Evolutionary conservation across 371 early-diverging fungal genomes (phyloP).

Genomic region (Mucor indicus): DNA sequence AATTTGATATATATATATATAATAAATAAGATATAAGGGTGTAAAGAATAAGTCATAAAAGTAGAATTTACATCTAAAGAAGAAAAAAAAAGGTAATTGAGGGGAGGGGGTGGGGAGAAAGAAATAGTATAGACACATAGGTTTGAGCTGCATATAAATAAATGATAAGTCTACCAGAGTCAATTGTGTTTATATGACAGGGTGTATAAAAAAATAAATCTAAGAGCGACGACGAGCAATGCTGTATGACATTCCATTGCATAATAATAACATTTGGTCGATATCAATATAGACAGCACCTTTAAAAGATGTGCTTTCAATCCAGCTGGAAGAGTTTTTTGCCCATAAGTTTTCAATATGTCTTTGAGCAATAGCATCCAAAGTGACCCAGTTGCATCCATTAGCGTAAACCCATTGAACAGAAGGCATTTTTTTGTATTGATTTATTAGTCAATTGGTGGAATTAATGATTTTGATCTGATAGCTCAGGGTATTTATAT

Average conservation of each 20-base stretch:
- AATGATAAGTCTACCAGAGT: no score
- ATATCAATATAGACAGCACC: slow-evolving; percentile 17
- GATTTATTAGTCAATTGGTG: neutral
- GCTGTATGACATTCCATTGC: slow-evolving; percentile 11
- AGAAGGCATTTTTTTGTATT: slow-evolving; percentile 2
- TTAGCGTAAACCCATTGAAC: slow-evolving; percentile 23
- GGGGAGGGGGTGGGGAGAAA: no score
- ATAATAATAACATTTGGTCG: slow-evolving; percentile 13
- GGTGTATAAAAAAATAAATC: no score
- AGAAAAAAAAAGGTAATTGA: no score
- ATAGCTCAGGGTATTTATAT: neutral
- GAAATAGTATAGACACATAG: no score
- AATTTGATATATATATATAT: no score
- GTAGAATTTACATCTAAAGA: no score
- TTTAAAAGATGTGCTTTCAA: slow-evolving; percentile 9
- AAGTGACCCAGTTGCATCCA: slow-evolving; percentile 19
- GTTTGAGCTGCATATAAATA: no score
- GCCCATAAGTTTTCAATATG: slow-evolving; percentile 14
- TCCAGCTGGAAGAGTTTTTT: slow-evolving; percentile 13
- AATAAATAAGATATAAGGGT: no score
- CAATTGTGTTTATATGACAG: no score
- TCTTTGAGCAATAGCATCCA: slow-evolving; percentile 15
- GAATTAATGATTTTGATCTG: no score
- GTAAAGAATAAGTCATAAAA: no score
- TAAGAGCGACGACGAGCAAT: slow-evolving; percentile 19